A percentile compares a stretch with the other conserved stretches of the same genome.
phyloP scores from a whole-genome alignment of 768 basidiomycete species.

The Mycena olivaceomarginata region DNA sequence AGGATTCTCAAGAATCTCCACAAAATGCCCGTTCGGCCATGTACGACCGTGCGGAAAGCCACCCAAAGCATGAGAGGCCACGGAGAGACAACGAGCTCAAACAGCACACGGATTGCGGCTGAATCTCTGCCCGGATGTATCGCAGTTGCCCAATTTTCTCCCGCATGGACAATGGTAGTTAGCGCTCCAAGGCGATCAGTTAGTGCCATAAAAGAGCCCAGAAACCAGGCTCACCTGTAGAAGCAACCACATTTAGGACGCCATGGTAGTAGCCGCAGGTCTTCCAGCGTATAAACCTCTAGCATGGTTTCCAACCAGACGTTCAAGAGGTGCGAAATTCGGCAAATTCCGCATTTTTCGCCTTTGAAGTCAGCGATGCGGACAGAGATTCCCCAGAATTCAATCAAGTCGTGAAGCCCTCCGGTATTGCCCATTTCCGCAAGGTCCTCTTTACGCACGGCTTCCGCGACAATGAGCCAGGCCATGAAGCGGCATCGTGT shows the following conservation, averaged over 20 bases:
- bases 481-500: slow-evolving; percentile 19
- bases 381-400: too few species aligned
- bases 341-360: not conserved
- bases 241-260: not conserved
- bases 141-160: not conserved
- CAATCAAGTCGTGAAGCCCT: too few species aligned
- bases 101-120: not conserved
- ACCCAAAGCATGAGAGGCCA: slow-evolving; percentile 37
- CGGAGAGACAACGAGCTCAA: slow-evolving; percentile 15
- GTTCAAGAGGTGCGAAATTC: not conserved
- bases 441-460: too few species aligned
- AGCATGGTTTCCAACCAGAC: slow-evolving; percentile 26
- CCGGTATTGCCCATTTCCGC: not conserved
- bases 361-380: too few species aligned
- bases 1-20: slow-evolving; percentile 17
- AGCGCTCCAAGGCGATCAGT: not conserved
- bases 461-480: slow-evolving; percentile 14
- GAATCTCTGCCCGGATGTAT: not conserved
- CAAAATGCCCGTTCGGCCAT: not conserved
- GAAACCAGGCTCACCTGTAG: not conserved
- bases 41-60: slow-evolving; percentile 7
- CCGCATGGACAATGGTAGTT: not conserved
- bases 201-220: not conserved
- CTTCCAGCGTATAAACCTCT: slow-evolving; percentile 1
- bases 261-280: slow-evolving; percentile 26